Evolutionary conservation across 2,329 filamentous ascomycete species (phyloP).

Genomic region (Exophiala sideris): DNA sequence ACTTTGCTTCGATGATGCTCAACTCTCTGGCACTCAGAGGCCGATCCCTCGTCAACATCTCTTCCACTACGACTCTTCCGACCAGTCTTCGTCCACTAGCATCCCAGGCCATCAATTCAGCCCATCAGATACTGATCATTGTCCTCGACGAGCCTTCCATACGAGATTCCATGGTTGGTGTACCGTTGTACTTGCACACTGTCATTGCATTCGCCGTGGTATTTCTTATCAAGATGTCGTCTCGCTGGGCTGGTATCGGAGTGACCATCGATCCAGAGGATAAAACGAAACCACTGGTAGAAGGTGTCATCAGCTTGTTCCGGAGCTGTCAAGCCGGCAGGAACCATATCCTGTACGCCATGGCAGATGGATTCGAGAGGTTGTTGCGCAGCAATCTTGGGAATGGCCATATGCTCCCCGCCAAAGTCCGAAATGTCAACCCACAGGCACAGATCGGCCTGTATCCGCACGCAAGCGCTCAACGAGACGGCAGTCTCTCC

Average conservation of each 20-base stretch:
- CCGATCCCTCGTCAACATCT: constrained; percentile 43
- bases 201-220: constrained; percentile 47
- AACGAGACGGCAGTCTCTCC: not conserved
- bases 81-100: constrained; percentile 29
- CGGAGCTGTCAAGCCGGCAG: constrained; percentile 21
- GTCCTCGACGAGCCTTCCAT: constrained; percentile 49
- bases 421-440: constrained; percentile 1
- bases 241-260: constrained; percentile 26
- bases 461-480: not conserved
- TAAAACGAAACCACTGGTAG: constrained; percentile 26
- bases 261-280: constrained; percentile 26
- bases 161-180: constrained; percentile 47
- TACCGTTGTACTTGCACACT: constrained; percentile 43
- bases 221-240: constrained; percentile 42
- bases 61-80: constrained; percentile 31
- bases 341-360: constrained; percentile 28
- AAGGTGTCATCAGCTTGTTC: constrained; percentile 24
- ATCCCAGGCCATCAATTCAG: constrained; percentile 47
- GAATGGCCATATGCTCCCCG: not conserved
- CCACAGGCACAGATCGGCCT: not conserved
- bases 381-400: constrained; percentile 23
- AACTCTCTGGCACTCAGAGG: constrained; percentile 44
- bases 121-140: constrained; percentile 46
- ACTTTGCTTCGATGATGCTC: constrained; percentile 54
- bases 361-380: constrained; percentile 28